Evolutionary conservation across 371 early-diverging fungal species (phyloP).

Genomic region (Rhizopus sp.): DNA sequence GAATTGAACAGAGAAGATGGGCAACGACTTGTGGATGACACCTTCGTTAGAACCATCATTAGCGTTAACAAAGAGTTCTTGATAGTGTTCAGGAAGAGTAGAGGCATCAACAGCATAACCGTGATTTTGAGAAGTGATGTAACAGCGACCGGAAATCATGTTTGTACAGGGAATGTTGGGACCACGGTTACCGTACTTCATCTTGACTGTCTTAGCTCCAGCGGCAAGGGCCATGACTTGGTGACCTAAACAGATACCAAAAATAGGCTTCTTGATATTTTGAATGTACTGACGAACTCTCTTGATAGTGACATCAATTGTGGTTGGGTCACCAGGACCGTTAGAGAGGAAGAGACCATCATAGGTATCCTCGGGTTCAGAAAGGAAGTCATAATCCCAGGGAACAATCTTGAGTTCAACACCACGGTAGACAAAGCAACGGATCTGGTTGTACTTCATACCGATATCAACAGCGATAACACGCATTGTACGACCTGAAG

Average conservation of each 20-base stretch:
- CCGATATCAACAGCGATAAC: constrained; percentile 95
- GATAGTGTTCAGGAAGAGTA: constrained; percentile 76
- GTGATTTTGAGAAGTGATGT: constrained; percentile 97
- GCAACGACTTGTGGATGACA: constrained; percentile 84
- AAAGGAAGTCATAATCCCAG: constrained; percentile 90
- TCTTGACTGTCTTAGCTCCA: constrained; percentile 91
- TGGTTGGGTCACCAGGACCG: constrained; percentile 97
- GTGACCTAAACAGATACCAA: constrained; percentile 98
- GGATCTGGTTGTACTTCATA: constrained; percentile 97
- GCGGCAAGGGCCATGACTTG: constrained; percentile 93
- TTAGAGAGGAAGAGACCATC: constrained; percentile 96
- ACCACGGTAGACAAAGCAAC: constrained; percentile 92
- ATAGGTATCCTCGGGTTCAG: constrained; percentile 67
- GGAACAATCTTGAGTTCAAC: constrained; percentile 94
- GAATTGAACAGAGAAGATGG: constrained; percentile 97
- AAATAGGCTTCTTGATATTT: constrained; percentile 84
- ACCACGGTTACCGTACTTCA: constrained; percentile 98
- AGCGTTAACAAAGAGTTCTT: constrained; percentile 95
- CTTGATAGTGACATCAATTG: constrained; percentile 73
- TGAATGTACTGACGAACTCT: constrained; percentile 68
- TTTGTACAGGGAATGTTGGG: constrained; percentile 98
- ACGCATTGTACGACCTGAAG: constrained; percentile 79
- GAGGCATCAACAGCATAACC: constrained; percentile 93
- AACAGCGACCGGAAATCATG: constrained; percentile 92
- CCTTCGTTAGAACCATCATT: constrained; percentile 98